These are phyloP conservation scores for California macrophylla DNA, from an alignment of 441 rosid genomes.

Conservation along the genomic window DNA sequence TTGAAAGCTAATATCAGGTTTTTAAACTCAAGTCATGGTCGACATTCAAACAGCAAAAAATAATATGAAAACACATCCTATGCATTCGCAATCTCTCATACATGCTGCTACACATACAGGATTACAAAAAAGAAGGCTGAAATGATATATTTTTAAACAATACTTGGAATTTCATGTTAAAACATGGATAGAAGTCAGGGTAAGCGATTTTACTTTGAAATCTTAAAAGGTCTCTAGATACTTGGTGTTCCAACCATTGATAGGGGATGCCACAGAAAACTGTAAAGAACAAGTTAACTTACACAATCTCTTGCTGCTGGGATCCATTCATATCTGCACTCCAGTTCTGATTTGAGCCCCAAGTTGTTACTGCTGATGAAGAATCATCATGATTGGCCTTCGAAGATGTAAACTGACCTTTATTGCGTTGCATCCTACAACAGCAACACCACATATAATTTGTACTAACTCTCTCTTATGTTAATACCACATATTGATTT, in stretches of 20 bases:
- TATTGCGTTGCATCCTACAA: constrained; percentile 52
- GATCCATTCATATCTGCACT: constrained; percentile 35
- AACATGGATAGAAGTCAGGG: too few species aligned
- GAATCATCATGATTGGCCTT: constrained; percentile 46
- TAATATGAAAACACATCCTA: too few species aligned
- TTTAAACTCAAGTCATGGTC: too few species aligned
- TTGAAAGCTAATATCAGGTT: too few species aligned
- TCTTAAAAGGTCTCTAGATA: background rate
- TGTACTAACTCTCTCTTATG: background rate
- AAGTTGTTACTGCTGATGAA: constrained; percentile 34
- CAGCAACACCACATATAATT: constrained; percentile 9
- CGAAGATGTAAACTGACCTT: constrained; percentile 53
- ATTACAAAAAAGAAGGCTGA: too few species aligned
- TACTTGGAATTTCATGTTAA: too few species aligned
- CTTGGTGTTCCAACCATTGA: background rate
- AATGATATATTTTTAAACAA: too few species aligned
- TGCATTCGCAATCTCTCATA: too few species aligned
- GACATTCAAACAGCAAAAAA: too few species aligned
- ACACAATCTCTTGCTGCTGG: constrained; percentile 41
- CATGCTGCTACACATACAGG: too few species aligned
- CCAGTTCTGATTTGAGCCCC: constrained; percentile 44
- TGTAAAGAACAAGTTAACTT: constrained; percentile 19
- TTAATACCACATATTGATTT: background rate
- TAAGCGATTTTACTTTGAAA: too few species aligned
- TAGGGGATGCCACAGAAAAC: background rate